These are phyloP conservation scores for Suhomyces sp. DNA, from an alignment of 805 yeast genomes.

Conservation along the genomic window DNA sequence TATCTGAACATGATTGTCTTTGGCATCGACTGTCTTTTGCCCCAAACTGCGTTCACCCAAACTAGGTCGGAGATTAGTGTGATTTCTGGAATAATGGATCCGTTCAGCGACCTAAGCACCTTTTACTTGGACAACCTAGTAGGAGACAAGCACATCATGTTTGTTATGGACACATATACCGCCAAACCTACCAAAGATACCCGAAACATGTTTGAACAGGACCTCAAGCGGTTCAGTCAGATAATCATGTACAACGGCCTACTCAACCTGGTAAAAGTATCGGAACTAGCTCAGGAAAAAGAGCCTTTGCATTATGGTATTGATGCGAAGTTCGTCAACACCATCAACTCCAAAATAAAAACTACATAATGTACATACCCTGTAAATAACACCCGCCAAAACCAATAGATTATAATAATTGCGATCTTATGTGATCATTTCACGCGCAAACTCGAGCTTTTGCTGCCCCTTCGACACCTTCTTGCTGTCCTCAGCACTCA, in stretches of 20 bases:
- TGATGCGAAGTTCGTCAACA: background rate
- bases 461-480: constrained; percentile 12
- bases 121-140: constrained; percentile 16
- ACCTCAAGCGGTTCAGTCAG: constrained; percentile 14
- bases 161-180: constrained; percentile 9
- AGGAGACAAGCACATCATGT: constrained; percentile 17
- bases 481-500: constrained; percentile 31
- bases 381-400: background rate
- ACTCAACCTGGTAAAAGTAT: background rate
- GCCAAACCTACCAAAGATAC: background rate
- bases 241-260: constrained; percentile 14
- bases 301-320: constrained; percentile 2
- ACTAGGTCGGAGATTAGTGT: background rate
- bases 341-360: background rate
- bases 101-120: constrained; percentile 16
- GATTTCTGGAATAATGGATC: constrained; percentile 17
- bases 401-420: too few relatives aligned
- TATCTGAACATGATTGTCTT: constrained; percentile 13
- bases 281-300: background rate
- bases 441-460: background rate
- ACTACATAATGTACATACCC: background rate
- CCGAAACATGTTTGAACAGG: constrained; percentile 2
- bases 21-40: constrained; percentile 21
- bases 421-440: background rate
- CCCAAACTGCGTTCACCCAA: constrained; percentile 17